These are phyloP conservation scores for Arthrobotrys musiformis DNA, from an alignment of 2,329 filamentous ascomycete genomes.

Conservation along the genomic window DNA sequence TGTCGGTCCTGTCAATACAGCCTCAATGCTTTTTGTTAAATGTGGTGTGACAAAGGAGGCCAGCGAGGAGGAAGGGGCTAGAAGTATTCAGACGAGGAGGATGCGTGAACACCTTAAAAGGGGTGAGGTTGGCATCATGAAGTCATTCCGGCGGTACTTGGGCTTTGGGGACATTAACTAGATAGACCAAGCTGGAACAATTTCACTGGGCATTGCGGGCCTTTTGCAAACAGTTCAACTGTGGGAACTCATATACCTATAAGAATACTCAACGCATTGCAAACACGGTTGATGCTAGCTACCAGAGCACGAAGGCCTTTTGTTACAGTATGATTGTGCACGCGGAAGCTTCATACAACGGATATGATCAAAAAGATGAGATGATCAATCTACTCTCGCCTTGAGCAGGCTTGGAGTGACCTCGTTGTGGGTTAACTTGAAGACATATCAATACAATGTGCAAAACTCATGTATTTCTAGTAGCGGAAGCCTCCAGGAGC, in stretches of 20 bases:
- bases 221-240: not conserved
- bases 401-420: not conserved
- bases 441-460: constrained; percentile 8
- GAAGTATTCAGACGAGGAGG: not conserved
- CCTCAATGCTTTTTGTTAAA: constrained; percentile 4
- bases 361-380: not conserved
- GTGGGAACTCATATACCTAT: not conserved
- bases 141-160: not conserved
- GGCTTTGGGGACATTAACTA: not conserved
- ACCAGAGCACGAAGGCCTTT: not conserved
- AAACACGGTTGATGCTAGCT: not conserved
- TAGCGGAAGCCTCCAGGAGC: not conserved
- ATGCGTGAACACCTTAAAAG: not conserved
- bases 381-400: not conserved
- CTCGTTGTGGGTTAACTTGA: not conserved
- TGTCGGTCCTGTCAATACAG: constrained; percentile 12
- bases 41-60: not conserved
- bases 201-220: not conserved
- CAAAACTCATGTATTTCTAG: not conserved
- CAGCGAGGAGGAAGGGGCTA: not conserved
- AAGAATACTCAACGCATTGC: constrained; percentile 1
- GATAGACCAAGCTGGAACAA: not conserved
- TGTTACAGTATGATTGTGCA: constrained; percentile 21
- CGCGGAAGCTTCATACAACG: not conserved
- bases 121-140: not conserved